phyloP scores from a whole-genome alignment of 2,329 filamentous ascomycete genomes.

The Xylariaceae sp. region DNA sequence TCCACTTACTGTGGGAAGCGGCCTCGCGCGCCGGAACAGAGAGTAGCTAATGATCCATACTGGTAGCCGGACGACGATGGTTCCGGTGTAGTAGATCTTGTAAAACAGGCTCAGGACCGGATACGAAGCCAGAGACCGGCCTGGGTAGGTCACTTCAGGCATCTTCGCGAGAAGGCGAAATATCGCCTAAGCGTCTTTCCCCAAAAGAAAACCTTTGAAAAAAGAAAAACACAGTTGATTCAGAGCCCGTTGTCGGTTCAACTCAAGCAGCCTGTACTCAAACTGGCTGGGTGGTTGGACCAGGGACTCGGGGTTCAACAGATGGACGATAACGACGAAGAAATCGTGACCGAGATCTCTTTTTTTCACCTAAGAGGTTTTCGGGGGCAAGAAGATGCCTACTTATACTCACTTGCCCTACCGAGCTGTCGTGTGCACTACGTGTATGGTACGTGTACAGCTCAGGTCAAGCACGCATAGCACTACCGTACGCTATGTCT shows the following conservation, averaged over 20 bases:
- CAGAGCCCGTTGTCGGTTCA: background rate
- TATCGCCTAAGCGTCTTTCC: background rate
- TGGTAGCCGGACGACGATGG: conserved; percentile 19
- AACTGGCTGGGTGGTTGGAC: background rate
- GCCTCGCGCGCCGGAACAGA: conserved; percentile 17
- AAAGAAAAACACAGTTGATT: background rate
- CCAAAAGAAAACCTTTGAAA: background rate
- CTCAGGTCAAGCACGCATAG: too few species aligned
- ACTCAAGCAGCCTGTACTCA: background rate
- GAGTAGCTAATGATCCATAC: conserved; percentile 19
- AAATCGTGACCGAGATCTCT: background rate
- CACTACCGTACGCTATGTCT: background rate
- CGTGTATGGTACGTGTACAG: too few species aligned
- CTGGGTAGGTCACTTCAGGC: conserved; percentile 13
- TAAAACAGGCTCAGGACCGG: conserved; percentile 19
- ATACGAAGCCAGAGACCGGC: conserved; percentile 20
- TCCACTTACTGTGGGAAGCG: conserved; percentile 14
- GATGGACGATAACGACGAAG: background rate
- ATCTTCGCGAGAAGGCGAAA: background rate
- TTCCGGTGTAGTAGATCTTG: conserved; percentile 13
- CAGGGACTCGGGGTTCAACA: background rate
- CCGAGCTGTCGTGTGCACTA: too few species aligned
- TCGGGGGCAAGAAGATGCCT: too few species aligned
- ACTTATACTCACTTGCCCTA: too few species aligned
- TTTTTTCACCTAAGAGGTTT: too few species aligned